Evolutionary conservation across 73 alveolate species (phyloP), one percentile per base, ranked within the genome.

Genomic region (Tetrahymena malaccensis): DNA sequence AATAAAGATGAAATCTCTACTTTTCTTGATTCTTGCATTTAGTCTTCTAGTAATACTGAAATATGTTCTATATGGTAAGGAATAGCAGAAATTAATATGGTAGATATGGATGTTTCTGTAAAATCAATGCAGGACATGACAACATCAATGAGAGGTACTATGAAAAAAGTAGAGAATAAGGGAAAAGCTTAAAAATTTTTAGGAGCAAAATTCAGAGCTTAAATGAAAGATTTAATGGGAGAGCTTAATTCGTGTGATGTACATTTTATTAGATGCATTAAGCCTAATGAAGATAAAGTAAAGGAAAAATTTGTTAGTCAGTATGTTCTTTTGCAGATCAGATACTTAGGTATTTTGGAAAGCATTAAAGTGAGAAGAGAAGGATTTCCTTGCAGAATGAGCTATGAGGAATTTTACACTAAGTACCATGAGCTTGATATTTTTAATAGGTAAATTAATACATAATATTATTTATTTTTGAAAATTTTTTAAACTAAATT

Each of bases 271-370:
- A 96, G 99, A 94, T 99, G 99, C 89, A 96, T 99, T 55, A 99
- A 99, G 89, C 99, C 99, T 34, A 98, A 98, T 94, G 99, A 98
- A 85, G 97, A 95, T 93, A 99, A 99, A 96, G 94, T 95, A 40
- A 96, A 97, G 17, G 94, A 95, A 43, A 10, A 43, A 16, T 96
- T 98, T 94, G 97, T 98, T 43, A 96, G 96, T 94, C 97, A 98
- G 15, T 97, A 97, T 97, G 95, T 99, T 57, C 97, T 99, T 34
- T 96, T 96, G 43, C 98, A 99, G 96, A 98, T 99, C 44, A 98
- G 99, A 55, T 99, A 99, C 96, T 97, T 99, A 98, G 99, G 99
- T 43, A 99, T 99, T 57, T 96, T 99, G 43, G 99, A 99, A 96
- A 97, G 99, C 34, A 97, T 99, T 37, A 98, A 98, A 85, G 98